Percentiles rank a stretch among this genome's conserved stretches.
These are phyloP conservation scores for Pleurotus platypus DNA, from an alignment of 768 basidiomycete genomes.

Conservation along the genomic window DNA sequence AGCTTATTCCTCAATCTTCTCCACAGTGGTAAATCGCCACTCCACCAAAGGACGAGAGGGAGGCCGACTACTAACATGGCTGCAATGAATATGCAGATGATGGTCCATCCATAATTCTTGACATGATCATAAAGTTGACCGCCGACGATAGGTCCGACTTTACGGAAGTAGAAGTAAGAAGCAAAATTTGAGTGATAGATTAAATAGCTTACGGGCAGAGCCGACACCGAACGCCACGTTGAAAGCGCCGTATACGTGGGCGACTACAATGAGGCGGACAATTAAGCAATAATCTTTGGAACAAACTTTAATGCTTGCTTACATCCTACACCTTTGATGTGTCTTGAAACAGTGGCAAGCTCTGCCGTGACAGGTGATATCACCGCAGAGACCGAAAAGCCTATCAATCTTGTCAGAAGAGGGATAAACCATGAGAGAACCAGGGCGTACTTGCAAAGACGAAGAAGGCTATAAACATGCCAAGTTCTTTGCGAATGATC, in stretches of 20 bases:
- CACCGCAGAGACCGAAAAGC: constrained; percentile 56
- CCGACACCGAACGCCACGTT: constrained; percentile 71
- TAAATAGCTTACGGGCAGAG: constrained; percentile 44
- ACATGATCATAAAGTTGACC: constrained; percentile 66
- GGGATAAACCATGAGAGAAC: not conserved
- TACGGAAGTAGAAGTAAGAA: constrained; percentile 1
- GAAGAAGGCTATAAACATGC: constrained; percentile 44
- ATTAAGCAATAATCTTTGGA: not conserved
- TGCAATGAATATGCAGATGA: constrained; percentile 45
- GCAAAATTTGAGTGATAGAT: not conserved
- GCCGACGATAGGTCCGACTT: constrained; percentile 70
- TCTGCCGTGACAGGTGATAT: constrained; percentile 66
- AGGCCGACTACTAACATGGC: constrained; percentile 37
- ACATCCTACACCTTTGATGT: constrained; percentile 68
- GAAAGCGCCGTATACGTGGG: constrained; percentile 71
- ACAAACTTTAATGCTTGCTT: constrained; percentile 19
- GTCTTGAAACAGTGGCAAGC: constrained; percentile 55
- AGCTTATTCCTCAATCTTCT: not conserved
- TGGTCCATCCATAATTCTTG: constrained; percentile 53
- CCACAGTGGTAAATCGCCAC: constrained; percentile 29
- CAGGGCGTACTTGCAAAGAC: constrained; percentile 49
- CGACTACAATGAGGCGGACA: constrained; percentile 38
- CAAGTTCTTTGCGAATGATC: constrained; percentile 40
- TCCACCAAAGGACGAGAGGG: constrained; percentile 40
- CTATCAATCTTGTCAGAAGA: constrained; percentile 27